Base-by-base conservation (phyloP, 257 asterid genomes). In the Fraxinus anomala region DNA sequence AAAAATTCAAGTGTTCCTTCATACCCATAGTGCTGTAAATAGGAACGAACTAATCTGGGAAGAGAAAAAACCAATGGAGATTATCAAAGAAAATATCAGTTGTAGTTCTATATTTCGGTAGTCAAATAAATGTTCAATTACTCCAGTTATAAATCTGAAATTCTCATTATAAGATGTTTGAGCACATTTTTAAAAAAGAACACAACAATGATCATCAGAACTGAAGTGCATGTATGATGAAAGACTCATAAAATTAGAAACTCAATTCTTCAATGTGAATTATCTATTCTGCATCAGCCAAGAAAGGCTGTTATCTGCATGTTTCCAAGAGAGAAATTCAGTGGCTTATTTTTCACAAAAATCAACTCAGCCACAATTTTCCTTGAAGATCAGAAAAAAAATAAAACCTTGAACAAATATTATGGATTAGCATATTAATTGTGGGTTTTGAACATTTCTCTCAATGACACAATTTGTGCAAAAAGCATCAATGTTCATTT, bases 11-110 rank as follows among this genome's bases (percentile, higher is more conserved):
- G 95, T 44, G 98, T 96, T 80, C 89, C 97, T 82, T 89, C 94
- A 79, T 96, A 96, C 81, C 99, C 99, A 75, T 96, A 92, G 80
- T 93, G 92, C 78, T 93, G 98, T 72, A 96, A 88, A 83, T 96
- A 93, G 73, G 96, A 88, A 54, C 95, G 92, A 68, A 96, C 96
- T 82, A 96, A 86, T 79, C 98, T 96, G 95, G 63, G 44, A 76
- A 83, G 54, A 39, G 65, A 84, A 85, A 40, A 80, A 31, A 71
- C 23, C 75, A 78, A 79, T 11, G 21, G 36, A 39, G 36, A 70
- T 73, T 49, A 74, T 30, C 61, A 79, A 67, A 71, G 33, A 72
- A 63, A 68, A 39, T 31, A 77, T 67, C 61, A 76, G 70, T 63
- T 56, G 65, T 77, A 42, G 42, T 54, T 54, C 65, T 54, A 54